phyloP scores from a whole-genome alignment of 2,329 filamentous ascomycete genomes.

The Aspergillus candidus region DNA sequence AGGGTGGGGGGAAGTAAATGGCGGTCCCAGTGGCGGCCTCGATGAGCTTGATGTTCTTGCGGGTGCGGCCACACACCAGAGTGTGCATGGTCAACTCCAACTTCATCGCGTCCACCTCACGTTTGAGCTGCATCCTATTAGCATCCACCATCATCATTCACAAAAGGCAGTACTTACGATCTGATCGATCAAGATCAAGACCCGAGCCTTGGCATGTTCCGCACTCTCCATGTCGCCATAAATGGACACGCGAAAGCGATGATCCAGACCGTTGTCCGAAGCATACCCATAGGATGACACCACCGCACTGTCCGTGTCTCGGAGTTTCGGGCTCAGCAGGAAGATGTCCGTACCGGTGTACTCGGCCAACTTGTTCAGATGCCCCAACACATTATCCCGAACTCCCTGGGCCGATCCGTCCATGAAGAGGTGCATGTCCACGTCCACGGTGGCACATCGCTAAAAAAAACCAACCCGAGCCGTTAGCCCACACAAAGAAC shows the following conservation, averaged over 20 bases:
- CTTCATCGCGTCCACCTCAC: constrained; percentile 67
- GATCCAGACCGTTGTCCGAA: constrained; percentile 75
- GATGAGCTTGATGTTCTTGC: constrained; percentile 97
- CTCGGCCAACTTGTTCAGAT: constrained; percentile 77
- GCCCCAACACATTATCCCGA: constrained; percentile 69
- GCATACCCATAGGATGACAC: constrained; percentile 69
- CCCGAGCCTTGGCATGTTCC: constrained; percentile 92
- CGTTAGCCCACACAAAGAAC: constrained; percentile 4
- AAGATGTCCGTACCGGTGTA: constrained; percentile 97
- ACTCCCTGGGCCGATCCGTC: constrained; percentile 64
- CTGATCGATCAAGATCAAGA: constrained; percentile 95
- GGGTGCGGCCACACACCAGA: constrained; percentile 82
- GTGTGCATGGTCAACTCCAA: constrained; percentile 85
- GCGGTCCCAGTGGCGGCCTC: constrained; percentile 93
- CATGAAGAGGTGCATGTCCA: constrained; percentile 84
- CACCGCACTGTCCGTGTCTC: constrained; percentile 66
- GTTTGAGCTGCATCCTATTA: constrained; percentile 42
- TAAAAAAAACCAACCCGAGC: constrained; percentile 35
- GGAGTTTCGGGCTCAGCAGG: constrained; percentile 81
- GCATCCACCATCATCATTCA: constrained; percentile 3
- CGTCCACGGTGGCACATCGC: constrained; percentile 89
- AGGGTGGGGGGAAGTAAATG: constrained; percentile 95
- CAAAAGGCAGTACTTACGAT: constrained; percentile 52
- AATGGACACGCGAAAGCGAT: constrained; percentile 85
- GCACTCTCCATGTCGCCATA: constrained; percentile 93